Evolutionary conservation across 2,329 filamentous ascomycete species (phyloP).

Genomic region (Calonectria pseudoreteaudii): DNA sequence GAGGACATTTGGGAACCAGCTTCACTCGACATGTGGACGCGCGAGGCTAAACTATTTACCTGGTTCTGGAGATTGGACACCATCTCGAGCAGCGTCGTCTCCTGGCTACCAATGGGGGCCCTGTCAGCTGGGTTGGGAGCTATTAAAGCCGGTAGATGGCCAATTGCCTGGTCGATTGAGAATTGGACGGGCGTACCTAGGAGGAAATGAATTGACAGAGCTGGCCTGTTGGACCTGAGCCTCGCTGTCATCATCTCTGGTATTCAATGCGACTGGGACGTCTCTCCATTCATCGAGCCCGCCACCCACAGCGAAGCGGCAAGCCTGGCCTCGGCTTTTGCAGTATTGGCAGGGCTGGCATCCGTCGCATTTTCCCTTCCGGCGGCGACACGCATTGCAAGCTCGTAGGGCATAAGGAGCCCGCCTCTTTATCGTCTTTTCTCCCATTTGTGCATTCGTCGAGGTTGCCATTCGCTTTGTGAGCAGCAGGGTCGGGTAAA

Average conservation of each 20-base stretch:
- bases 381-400: constrained; percentile 38
- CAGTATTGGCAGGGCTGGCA: constrained; percentile 36
- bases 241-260: background rate
- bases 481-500: background rate
- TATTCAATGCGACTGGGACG: background rate
- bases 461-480: background rate
- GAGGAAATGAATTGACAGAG: background rate
- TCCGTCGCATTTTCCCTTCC: constrained; percentile 41
- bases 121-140: background rate
- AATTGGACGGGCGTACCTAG: background rate
- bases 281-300: constrained; percentile 1
- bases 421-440: constrained; percentile 16
- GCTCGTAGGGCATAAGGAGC: constrained; percentile 38
- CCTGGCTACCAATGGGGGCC: too few relatives aligned
- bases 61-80: constrained; percentile 5
- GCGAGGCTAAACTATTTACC: background rate
- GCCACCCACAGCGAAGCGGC: constrained; percentile 23
- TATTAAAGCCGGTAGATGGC: background rate
- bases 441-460: background rate
- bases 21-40: background rate
- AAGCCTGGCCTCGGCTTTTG: constrained; percentile 24
- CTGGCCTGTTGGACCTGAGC: background rate
- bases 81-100: background rate
- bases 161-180: background rate
- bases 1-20: background rate